Conservation (phyloP, 768 basidiomycete species). For the Russula griseocarnosa region DNA sequence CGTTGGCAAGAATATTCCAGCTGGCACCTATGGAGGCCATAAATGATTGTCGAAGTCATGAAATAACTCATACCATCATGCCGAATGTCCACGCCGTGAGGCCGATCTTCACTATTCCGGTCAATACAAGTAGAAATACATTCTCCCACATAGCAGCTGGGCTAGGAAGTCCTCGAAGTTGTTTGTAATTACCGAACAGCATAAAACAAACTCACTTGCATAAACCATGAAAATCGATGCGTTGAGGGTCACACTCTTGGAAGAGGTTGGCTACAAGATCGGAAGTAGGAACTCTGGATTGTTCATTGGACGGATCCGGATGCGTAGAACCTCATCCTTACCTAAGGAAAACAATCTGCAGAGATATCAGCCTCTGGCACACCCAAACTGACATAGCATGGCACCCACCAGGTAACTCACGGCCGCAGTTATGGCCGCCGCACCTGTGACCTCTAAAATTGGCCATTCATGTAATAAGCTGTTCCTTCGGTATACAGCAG, state of each 20-base stretch:
- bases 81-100: slow-evolving; percentile 77
- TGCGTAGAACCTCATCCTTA: slow-evolving; percentile 27
- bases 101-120: slow-evolving; percentile 55
- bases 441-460: slow-evolving; percentile 58
- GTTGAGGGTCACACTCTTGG: slow-evolving; percentile 70
- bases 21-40: slow-evolving; percentile 51
- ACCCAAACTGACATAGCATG: neutral
- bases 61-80: slow-evolving; percentile 51
- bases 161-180: slow-evolving; percentile 36
- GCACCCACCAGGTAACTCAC: slow-evolving; percentile 56
- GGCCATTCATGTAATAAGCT: slow-evolving; percentile 58
- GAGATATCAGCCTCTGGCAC: neutral
- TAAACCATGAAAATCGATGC: slow-evolving; percentile 66
- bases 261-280: slow-evolving; percentile 82
- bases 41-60: neutral
- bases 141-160: slow-evolving; percentile 64
- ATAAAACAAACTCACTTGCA: slow-evolving; percentile 59
- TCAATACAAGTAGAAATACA: slow-evolving; percentile 60
- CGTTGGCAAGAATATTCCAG: slow-evolving; percentile 73
- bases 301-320: neutral
- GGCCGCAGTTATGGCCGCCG: slow-evolving; percentile 63
- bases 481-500: slow-evolving; percentile 57
- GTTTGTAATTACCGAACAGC: neutral
- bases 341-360: slow-evolving; percentile 64
- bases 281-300: slow-evolving; percentile 60